Base-by-base conservation (phyloP, 2,329 filamentous ascomycete genomes). In the Trichoderma sp. region DNA sequence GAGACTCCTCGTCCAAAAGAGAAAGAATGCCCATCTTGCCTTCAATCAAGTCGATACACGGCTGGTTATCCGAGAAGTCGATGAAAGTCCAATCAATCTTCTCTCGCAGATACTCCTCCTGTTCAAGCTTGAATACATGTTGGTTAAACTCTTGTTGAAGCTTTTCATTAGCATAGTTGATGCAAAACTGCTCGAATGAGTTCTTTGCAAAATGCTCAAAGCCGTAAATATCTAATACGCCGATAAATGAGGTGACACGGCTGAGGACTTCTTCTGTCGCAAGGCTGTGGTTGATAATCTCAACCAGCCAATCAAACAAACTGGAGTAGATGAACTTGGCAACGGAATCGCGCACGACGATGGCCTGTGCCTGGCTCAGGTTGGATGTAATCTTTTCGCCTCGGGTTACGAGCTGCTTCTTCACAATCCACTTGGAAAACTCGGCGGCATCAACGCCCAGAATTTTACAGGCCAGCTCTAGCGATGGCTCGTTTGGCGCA, bases 161-260 rank as follows among this genome's bases (percentile, higher is more conserved):
- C 81, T 99, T 99, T 81, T 99, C 95, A 80, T 99, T 99, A 80
- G 95, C 95, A 76, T 99, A 99, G 81, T 99, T 99, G 87, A 99
- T 99, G 82, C 95, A 99, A 81, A 99, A 99, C 79, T 99, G 95
- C 79, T 99, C 95, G 75, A 99, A 99, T 0, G 95, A 99, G 83
- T 99, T 99, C 84, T 97, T 98, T 70, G 95, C 94, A 76, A 99
- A 99, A 81, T 98, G 95, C 80, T 99, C 95, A 76, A 99, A 99
- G 71, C 94, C 94, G 80, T 98, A 98, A 73, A 99, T 99, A 92
- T 99, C 95, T 71, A 99, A 87, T 57, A 99, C 95, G 79, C 95
- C 95, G 74, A 99, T 99, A 80, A 99, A 99, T 2, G 92, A 94
- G 66, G 84, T 87, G 67, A 97, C 93, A 48, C 92, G 88, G 73